A percentile compares a stretch with the other conserved stretches of the same genome.
These are phyloP conservation scores for Candida peoriensis DNA, from an alignment of 805 yeast genomes.

Conservation along the genomic window DNA sequence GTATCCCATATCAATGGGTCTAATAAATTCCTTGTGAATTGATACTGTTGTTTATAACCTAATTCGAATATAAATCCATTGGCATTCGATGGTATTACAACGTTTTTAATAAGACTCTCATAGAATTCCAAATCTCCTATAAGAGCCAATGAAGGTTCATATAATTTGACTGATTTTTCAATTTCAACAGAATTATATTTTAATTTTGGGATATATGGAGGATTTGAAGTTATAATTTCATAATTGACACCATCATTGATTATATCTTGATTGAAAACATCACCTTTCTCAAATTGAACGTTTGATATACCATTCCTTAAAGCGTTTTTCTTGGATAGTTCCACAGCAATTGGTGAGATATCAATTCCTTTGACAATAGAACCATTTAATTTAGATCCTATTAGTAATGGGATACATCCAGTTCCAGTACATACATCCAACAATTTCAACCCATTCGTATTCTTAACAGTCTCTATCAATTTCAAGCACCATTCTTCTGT, in stretches of 20 bases:
- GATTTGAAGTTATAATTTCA: slow-evolving; percentile 75
- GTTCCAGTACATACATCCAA: slow-evolving; percentile 83
- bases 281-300: slow-evolving; percentile 6
- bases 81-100: slow-evolving; percentile 39
- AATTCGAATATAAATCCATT: slow-evolving; percentile 71
- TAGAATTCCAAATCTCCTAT: slow-evolving; percentile 75
- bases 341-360: slow-evolving; percentile 4
- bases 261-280: slow-evolving; percentile 7
- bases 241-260: slow-evolving; percentile 11
- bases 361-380: slow-evolving; percentile 60
- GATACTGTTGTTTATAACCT: slow-evolving; percentile 58
- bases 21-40: slow-evolving; percentile 28
- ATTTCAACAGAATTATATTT: slow-evolving; percentile 40
- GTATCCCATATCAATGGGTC: slow-evolving; percentile 41
- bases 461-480: slow-evolving; percentile 26
- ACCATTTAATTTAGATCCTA: slow-evolving; percentile 38
- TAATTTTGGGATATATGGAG: slow-evolving; percentile 70
- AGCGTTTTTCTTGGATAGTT: slow-evolving; percentile 43
- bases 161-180: slow-evolving; percentile 57
- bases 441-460: slow-evolving; percentile 20
- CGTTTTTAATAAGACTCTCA: slow-evolving; percentile 41
- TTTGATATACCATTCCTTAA: slow-evolving; percentile 5
- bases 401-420: slow-evolving; percentile 72
- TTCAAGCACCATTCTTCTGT: slow-evolving; percentile 84
- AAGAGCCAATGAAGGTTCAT: slow-evolving; percentile 79